phyloP scores from a whole-genome alignment of 2,329 filamentous ascomycete species.

The Bipolaris bicolor region DNA sequence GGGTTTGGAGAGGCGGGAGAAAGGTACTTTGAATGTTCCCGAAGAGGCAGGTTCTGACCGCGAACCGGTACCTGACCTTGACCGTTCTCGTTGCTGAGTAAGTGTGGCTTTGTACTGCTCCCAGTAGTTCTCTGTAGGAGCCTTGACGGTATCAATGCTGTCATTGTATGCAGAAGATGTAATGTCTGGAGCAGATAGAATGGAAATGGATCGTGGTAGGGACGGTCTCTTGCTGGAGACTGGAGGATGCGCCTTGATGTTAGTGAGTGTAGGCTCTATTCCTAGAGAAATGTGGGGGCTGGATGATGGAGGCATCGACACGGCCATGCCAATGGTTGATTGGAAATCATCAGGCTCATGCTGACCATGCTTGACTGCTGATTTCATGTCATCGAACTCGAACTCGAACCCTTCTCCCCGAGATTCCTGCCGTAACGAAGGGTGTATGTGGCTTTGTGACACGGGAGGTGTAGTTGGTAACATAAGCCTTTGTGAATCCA shows the following conservation, averaged over 20 bases:
- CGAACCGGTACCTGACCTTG: not conserved
- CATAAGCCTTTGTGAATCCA: slow-evolving; percentile 9
- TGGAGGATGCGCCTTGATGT: slow-evolving; percentile 3
- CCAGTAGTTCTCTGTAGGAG: slow-evolving; percentile 17
- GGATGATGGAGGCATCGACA: slow-evolving; percentile 21
- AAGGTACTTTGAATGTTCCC: slow-evolving; percentile 11
- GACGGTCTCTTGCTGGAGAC: slow-evolving; percentile 6
- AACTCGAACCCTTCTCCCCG: slow-evolving; percentile 15
- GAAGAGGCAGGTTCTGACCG: not conserved
- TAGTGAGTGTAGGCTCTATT: not conserved
- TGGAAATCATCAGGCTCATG: slow-evolving; percentile 1
- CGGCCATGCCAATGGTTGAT: slow-evolving; percentile 19
- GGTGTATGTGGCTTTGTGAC: slow-evolving; percentile 21
- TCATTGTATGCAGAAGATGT: not conserved
- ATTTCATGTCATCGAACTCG: slow-evolving; percentile 5
- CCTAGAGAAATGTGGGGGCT: slow-evolving; percentile 2
- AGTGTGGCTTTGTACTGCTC: slow-evolving; percentile 21
- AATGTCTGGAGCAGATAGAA: not conserved
- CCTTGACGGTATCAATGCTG: slow-evolving; percentile 5
- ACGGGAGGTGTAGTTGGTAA: slow-evolving; percentile 5
- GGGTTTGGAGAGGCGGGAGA: slow-evolving; percentile 9
- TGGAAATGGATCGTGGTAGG: slow-evolving; percentile 2
- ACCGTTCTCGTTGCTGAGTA: slow-evolving; percentile 15
- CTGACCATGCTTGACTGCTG: not conserved
- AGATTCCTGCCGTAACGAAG: slow-evolving; percentile 9